Evolutionary conservation across 192 early-diverging fungal species (phyloP).

Genomic region (Paraglomus occultum): DNA sequence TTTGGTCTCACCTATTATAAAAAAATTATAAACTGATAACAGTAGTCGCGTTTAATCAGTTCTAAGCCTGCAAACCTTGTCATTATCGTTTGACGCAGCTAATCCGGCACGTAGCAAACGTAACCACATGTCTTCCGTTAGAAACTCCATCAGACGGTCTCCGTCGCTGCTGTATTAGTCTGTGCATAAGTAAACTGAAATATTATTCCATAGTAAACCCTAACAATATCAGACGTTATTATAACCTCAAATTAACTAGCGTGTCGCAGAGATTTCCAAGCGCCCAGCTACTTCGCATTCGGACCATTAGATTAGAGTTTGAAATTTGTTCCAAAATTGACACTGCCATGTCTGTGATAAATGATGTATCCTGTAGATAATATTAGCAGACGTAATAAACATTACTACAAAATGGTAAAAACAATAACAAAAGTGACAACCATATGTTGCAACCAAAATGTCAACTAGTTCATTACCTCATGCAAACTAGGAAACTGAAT

Average conservation of each 20-base stretch:
- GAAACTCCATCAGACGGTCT: conserved; percentile 40
- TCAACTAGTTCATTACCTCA: conserved; percentile 39
- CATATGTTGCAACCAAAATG: background rate
- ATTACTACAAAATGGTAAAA: background rate
- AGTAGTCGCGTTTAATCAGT: background rate
- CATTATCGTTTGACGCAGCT: conserved; percentile 61
- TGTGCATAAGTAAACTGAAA: background rate
- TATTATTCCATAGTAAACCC: too few relatives aligned
- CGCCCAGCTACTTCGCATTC: conserved; percentile 73
- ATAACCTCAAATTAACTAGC: conserved; percentile 42
- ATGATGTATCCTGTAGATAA: conserved; percentile 50
- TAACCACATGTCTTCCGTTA: conserved; percentile 43
- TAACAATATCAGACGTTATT: too few relatives aligned
- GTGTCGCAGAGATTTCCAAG: conserved; percentile 73
- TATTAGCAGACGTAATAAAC: background rate
- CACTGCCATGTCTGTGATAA: conserved; percentile 54
- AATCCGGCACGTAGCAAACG: conserved; percentile 48
- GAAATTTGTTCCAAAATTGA: conserved; percentile 47
- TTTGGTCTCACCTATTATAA: conserved; percentile 57
- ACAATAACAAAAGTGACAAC: background rate
- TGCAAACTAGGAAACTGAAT: conserved; percentile 53
- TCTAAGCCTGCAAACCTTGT: conserved; percentile 50
- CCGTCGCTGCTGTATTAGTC: conserved; percentile 5
- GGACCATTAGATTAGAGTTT: conserved; percentile 57
- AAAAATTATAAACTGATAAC: conserved; percentile 11